Evolutionary conservation across 2,329 filamentous ascomycete genomes (phyloP), one percentile per base, ranked within the genome.

Genomic region (Cladorrhinum sp.): DNA sequence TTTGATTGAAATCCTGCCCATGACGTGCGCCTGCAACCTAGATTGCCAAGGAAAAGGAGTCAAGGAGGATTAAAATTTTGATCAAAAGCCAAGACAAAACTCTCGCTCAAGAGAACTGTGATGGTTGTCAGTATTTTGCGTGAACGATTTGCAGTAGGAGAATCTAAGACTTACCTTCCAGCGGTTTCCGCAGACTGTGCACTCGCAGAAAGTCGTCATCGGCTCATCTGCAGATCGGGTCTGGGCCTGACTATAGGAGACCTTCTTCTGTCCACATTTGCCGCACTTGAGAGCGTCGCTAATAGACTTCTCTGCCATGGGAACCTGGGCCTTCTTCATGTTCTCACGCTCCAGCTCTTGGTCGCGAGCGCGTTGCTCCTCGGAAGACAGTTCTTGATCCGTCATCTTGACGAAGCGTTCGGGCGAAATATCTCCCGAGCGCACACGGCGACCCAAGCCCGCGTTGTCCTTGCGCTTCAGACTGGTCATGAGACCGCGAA

Each of bases 271-370:
- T 70, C 90, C 90, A 78, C 95, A 99, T 76, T 92, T 93, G 72
- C 92, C 86, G 78, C 95, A 99, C 76, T 91, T 88, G 71, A 98
- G 82, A 60, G 88, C 91, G 73, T 90, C 89, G 73, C 88, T 92
- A 77, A 97, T 92, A 73, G 89, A 93, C 82, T 92, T 95, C 77
- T 96, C 89, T 18, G 87, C 90, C 81, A 93, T 90, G 60, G 94
- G 91, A 10, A 96, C 93, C 87, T 98, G 96, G 1, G 95, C 92
- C 76, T 94, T 92, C 80, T 92, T 92, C 90, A 98, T 93, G 76
- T 99, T 99, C 77, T 97, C 92, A 76, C 90, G 86, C 73, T 92
- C 83, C 55, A 96, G 82, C 74, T 86, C 86, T 68, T 84, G 79
- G 68, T 97, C 92, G 71, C 88, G 85, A 69, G 86, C 86, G 63